Conservation (phyloP, 495 filamentous ascomycete species). For the Halenospora varia region DNA sequence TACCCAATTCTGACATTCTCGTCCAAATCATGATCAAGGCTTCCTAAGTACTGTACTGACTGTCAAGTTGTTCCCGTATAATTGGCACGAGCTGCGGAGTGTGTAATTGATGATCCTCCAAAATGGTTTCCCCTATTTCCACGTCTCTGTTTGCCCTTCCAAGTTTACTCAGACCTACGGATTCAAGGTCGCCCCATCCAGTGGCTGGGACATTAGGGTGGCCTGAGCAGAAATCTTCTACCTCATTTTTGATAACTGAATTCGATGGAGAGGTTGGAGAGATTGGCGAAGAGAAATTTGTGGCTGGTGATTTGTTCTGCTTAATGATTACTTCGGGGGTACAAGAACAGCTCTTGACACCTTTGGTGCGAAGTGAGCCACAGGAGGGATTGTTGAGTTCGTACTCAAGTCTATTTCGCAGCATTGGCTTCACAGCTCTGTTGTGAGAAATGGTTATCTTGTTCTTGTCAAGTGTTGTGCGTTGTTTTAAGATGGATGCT, state of each 20-base stretch:
- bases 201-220: not conserved
- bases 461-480: too few relatives aligned
- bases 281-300: too few relatives aligned
- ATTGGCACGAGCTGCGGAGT: not conserved
- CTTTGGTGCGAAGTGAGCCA: too few relatives aligned
- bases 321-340: not conserved
- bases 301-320: too few relatives aligned
- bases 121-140: not conserved
- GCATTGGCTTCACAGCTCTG: too few relatives aligned
- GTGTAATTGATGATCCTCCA: not conserved
- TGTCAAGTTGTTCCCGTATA: not conserved
- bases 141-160: not conserved
- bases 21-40: not conserved
- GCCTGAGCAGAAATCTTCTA: not conserved
- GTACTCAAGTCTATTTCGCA: too few relatives aligned
- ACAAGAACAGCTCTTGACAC: not conserved
- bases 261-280: too few relatives aligned
- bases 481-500: too few relatives aligned
- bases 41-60: not conserved
- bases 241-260: not conserved
- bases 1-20: conserved; percentile 4
- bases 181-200: not conserved
- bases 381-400: too few relatives aligned
- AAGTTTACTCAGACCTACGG: not conserved
- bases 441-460: too few relatives aligned